Base-by-base conservation (phyloP, 2,329 filamentous ascomycete genomes). In the Xylaria sp. region DNA sequence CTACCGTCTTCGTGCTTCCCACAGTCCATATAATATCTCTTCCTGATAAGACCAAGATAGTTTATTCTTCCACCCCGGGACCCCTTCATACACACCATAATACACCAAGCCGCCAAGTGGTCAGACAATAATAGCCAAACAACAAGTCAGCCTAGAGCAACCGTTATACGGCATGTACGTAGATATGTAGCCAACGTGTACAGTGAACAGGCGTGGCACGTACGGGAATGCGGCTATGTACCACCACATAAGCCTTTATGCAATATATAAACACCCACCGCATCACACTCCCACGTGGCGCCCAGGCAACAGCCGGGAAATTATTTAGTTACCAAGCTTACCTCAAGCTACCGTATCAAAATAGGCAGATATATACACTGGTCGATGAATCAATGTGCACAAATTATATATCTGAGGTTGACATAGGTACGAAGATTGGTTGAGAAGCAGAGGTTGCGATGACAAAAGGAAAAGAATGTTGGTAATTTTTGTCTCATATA, bases 401-500 rank as follows among this genome's bases (percentile, higher is more conserved):
- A 42, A 21, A n/a, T 32, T n/a, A 57, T 21, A 23, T 27, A 40
- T 9, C 21, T 25, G 18, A 57, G 21, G 23, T 9, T 21, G 8
- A 21, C 44, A 6, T 23, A 13, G n/a, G 21, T 48, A 25, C 9
- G 21, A 10, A n/a, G 18, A 42, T 32, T 6, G 18, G 8, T 27
- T 48, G 6, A 55, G 27, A 47, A 54, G 5, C 1, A 54, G 37
- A 40, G 12, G 10, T 37, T 35, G 25, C 35, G 4, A 9, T 12
- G 35, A 59, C 44, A 58, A 57, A 68, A 27, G 44, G 40, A 51
- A 68, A 25, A 18, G 2, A 29, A 25, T 32, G 23, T 55, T 60
- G 61, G 25, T 25, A 48, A 32, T 57, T 58, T 59, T 50, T 50
- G 40, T 51, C 64, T 64, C 64, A 3, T 58, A n/a, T 21, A 54